Conservation (phyloP, 139 green algal species). For the Chlamydomonas urium region DNA sequence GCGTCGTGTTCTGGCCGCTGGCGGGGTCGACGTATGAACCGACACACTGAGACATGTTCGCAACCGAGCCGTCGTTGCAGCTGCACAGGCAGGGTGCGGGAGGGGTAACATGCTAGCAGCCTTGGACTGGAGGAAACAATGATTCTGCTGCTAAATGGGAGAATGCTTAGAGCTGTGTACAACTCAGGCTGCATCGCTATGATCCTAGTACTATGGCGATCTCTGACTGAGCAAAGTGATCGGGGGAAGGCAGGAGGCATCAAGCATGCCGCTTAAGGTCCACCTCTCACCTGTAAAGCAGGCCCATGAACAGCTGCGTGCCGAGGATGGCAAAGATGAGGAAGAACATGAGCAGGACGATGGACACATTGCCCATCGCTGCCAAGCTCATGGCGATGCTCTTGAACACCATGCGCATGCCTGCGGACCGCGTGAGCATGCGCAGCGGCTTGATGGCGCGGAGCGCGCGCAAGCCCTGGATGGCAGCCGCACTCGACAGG, state of each 20-base stretch:
- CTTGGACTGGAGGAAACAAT: too few species aligned
- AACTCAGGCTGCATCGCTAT: too few species aligned
- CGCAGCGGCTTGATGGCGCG: constrained; percentile 69
- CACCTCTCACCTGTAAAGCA: constrained; percentile 38
- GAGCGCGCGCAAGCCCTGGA: constrained; percentile 53
- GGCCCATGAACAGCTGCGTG: constrained; percentile 69
- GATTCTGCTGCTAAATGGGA: too few species aligned
- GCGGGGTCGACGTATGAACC: constrained; percentile 41
- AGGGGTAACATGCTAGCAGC: too few species aligned
- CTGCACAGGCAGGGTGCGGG: too few species aligned
- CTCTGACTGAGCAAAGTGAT: too few species aligned
- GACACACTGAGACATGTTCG: constrained; percentile 38
- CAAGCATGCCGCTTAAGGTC: too few species aligned
- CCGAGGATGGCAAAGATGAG: constrained; percentile 85
- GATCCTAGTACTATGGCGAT: too few species aligned
- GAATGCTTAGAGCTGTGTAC: too few species aligned
- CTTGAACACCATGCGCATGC: constrained; percentile 80
- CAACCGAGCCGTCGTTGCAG: constrained; percentile 69
- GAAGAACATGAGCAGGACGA: constrained; percentile 72
- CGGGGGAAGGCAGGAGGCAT: too few species aligned
- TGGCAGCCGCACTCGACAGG: constrained; percentile 13
- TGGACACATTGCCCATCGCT: constrained; percentile 73
- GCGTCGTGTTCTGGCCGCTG: constrained; percentile 10
- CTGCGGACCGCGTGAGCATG: constrained; percentile 56
- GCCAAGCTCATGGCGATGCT: constrained; percentile 57